Conservation (phyloP, 495 filamentous ascomycete genomes). For the Neurospora sp. region DNA sequence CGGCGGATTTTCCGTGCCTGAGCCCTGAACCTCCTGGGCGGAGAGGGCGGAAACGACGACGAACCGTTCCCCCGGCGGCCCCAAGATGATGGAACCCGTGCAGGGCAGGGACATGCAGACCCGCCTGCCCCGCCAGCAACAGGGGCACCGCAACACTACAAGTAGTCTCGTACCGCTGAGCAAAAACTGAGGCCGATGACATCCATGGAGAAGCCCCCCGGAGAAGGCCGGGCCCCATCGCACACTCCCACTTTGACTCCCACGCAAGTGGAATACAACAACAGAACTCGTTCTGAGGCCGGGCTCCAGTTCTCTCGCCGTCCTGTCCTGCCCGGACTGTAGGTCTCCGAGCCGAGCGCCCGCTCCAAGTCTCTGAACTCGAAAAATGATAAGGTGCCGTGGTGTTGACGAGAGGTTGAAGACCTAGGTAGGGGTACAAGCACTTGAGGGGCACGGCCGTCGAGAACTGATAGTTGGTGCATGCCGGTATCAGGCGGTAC, state of each 20-base stretch:
- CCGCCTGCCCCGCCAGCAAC: not conserved
- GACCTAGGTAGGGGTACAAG: not conserved
- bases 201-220: not conserved
- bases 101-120: not conserved
- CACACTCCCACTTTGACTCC: not conserved
- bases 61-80: not conserved
- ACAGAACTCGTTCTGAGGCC: not conserved
- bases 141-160: not conserved
- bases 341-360: not conserved
- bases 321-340: not conserved
- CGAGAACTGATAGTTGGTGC: not conserved
- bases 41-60: not conserved
- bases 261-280: not conserved
- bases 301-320: not conserved
- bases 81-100: not conserved
- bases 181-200: not conserved
- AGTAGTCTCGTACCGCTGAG: not conserved
- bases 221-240: not conserved
- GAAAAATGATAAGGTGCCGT: not conserved
- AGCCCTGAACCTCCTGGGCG: not conserved
- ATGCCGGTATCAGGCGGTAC: not conserved
- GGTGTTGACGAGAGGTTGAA: not conserved
- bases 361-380: not conserved
- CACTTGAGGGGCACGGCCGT: not conserved
- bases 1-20: not conserved